phyloP scores from a whole-genome alignment of 805 yeast genomes.

The Clavispora asparagi region DNA sequence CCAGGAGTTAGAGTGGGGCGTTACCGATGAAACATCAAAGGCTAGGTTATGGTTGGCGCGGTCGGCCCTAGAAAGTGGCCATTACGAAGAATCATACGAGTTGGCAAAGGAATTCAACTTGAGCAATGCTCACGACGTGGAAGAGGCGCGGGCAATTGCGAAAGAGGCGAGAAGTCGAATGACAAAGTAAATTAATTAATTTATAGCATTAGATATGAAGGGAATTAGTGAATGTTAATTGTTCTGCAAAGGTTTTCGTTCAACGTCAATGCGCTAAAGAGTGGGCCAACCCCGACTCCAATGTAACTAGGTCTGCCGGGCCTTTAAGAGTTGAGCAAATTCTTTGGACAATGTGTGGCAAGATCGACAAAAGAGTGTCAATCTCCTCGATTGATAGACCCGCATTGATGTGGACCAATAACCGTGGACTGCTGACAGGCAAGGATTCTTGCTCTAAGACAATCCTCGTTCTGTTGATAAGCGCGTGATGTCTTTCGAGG shows the following conservation, averaged over 20 bases:
- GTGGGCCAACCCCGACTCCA: conserved; percentile 22
- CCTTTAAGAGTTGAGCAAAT: conserved; percentile 19
- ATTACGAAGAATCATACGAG: conserved; percentile 64
- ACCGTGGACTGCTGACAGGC: conserved; percentile 31
- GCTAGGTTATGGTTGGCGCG: conserved; percentile 87
- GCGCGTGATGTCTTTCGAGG: conserved; percentile 45
- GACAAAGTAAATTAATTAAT: conserved; percentile 10
- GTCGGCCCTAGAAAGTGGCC: conserved; percentile 49
- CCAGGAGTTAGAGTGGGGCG: conserved; percentile 58
- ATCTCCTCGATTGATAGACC: conserved; percentile 27
- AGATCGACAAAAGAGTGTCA: conserved; percentile 17
- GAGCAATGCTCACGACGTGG: conserved; percentile 81
- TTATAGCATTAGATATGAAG: not conserved
- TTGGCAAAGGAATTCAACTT: conserved; percentile 62
- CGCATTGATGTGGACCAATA: conserved; percentile 26
- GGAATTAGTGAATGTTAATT: not conserved
- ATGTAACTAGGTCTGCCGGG: conserved; percentile 21
- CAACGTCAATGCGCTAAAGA: not conserved
- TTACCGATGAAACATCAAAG: conserved; percentile 67
- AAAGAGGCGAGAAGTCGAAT: conserved; percentile 66
- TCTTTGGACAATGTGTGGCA: conserved; percentile 17
- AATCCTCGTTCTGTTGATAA: conserved; percentile 59
- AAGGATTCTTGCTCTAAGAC: conserved; percentile 56
- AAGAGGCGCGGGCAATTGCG: conserved; percentile 81
- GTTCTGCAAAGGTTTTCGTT: not conserved